Conservation (phyloP, 192 early-diverging fungal species). For the Coemansia asiatica region DNA sequence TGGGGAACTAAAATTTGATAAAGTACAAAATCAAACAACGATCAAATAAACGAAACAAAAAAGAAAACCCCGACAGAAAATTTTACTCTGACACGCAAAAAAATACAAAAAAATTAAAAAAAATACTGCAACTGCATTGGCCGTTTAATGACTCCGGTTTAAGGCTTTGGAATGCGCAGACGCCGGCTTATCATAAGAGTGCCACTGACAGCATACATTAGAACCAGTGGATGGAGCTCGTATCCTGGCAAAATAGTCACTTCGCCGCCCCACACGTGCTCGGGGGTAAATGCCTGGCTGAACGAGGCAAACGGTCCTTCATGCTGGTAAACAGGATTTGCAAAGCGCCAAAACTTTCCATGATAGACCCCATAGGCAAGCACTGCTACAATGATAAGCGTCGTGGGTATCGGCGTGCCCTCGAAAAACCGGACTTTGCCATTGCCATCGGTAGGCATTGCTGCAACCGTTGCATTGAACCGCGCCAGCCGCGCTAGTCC, state of each 20-base stretch:
- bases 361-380: constrained; percentile 62
- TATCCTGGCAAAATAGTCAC: constrained; percentile 60
- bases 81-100: too few species aligned
- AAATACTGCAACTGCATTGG: too few species aligned
- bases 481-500: constrained; percentile 82
- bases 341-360: constrained; percentile 56
- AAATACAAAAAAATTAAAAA: not conserved
- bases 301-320: constrained; percentile 56
- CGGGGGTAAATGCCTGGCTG: constrained; percentile 58
- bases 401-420: constrained; percentile 87
- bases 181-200: constrained; percentile 79
- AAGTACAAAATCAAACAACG: too few species aligned
- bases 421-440: constrained; percentile 86
- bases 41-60: too few species aligned
- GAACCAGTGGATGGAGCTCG: constrained; percentile 77
- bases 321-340: constrained; percentile 39
- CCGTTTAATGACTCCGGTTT: too few species aligned
- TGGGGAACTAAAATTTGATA: too few species aligned
- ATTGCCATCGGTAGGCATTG: constrained; percentile 67
- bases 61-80: too few species aligned
- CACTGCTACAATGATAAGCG: constrained; percentile 65
- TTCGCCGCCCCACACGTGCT: constrained; percentile 59
- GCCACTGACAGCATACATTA: constrained; percentile 75
- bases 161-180: constrained; percentile 75
- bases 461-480: constrained; percentile 86